phyloP scores from a whole-genome alignment of 2,329 filamentous ascomycete species.

The Sporothrix sp. region DNA sequence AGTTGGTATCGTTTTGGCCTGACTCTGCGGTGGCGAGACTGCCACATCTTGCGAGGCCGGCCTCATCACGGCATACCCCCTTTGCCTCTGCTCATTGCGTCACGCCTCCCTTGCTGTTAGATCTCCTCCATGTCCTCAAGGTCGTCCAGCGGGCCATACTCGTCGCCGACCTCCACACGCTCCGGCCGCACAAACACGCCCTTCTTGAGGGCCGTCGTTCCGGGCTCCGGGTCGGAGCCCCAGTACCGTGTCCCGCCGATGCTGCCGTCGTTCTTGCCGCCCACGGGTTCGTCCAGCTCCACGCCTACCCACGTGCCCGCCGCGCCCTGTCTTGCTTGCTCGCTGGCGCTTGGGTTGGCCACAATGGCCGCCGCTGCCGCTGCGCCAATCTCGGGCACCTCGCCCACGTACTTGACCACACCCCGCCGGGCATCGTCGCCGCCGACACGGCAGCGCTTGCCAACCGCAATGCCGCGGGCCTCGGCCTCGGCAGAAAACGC shows the following conservation, averaged over 20 bases:
- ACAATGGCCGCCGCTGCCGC: not conserved
- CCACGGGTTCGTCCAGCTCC: slow-evolving; percentile 67
- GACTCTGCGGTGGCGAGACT: too few species aligned
- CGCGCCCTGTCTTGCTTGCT: not conserved
- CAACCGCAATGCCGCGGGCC: slow-evolving; percentile 55
- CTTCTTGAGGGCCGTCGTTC: slow-evolving; percentile 45
- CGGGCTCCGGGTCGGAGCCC: slow-evolving; percentile 41
- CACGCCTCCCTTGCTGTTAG: too few species aligned
- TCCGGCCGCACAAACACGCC: slow-evolving; percentile 74
- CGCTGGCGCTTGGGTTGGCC: slow-evolving; percentile 2
- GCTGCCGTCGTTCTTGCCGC: slow-evolving; percentile 73
- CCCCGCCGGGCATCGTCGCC: slow-evolving; percentile 61
- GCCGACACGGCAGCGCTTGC: slow-evolving; percentile 55
- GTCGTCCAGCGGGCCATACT: slow-evolving; percentile 58
- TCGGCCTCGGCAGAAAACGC: slow-evolving; percentile 61
- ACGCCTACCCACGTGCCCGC: slow-evolving; percentile 63
- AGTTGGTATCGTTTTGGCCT: too few species aligned
- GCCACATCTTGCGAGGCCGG: too few species aligned
- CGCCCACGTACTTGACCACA: slow-evolving; percentile 60
- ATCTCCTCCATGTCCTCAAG: slow-evolving; percentile 72
- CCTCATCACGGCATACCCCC: too few species aligned
- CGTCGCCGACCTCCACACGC: slow-evolving; percentile 63
- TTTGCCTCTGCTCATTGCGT: too few species aligned
- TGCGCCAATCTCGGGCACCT: slow-evolving; percentile 55
- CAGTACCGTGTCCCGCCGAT: slow-evolving; percentile 58